Conservation (phyloP, 495 filamentous ascomycete species). For the Aspergillus bertholletiae region DNA sequence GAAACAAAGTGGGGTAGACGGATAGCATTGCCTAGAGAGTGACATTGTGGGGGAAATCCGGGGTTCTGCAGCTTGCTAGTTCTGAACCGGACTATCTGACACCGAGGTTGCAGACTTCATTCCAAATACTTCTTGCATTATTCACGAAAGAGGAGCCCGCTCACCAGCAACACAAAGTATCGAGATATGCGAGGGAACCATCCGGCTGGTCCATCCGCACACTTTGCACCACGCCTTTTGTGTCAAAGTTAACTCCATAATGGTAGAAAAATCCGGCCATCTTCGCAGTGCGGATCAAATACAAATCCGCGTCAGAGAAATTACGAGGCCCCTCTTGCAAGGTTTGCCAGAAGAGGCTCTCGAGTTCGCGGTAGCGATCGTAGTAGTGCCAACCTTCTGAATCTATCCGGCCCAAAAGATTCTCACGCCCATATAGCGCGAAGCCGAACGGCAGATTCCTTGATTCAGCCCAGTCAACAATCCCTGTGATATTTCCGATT, state of each 20-base stretch:
- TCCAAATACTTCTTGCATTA: too few species aligned
- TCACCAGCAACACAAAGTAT: too few species aligned
- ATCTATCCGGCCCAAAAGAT: constrained; percentile 35
- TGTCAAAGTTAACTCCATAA: constrained; percentile 11
- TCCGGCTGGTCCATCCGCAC: too few species aligned
- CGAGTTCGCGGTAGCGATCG: constrained; percentile 14
- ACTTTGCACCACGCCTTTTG: too few species aligned
- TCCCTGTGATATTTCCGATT: constrained; percentile 38
- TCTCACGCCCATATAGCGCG: constrained; percentile 38
- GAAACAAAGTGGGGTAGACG: background rate
- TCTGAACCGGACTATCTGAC: background rate
- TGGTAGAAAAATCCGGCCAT: constrained; percentile 17
- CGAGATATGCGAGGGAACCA: too few species aligned
- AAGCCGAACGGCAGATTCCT: constrained; percentile 42
- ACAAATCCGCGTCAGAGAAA: constrained; percentile 15
- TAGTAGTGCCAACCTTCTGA: constrained; percentile 36
- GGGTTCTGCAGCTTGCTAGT: background rate
- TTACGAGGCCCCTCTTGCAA: constrained; percentile 14
- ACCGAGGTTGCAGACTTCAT: too few species aligned
- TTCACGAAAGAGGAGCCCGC: too few species aligned
- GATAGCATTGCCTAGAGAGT: background rate
- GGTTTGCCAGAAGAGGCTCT: constrained; percentile 22
- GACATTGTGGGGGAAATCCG: background rate
- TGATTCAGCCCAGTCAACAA: constrained; percentile 46
- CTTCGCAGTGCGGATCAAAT: constrained; percentile 11